Conservation (phyloP, 192 early-diverging fungal species). For the Rhizoclosmatium globosum region DNA sequence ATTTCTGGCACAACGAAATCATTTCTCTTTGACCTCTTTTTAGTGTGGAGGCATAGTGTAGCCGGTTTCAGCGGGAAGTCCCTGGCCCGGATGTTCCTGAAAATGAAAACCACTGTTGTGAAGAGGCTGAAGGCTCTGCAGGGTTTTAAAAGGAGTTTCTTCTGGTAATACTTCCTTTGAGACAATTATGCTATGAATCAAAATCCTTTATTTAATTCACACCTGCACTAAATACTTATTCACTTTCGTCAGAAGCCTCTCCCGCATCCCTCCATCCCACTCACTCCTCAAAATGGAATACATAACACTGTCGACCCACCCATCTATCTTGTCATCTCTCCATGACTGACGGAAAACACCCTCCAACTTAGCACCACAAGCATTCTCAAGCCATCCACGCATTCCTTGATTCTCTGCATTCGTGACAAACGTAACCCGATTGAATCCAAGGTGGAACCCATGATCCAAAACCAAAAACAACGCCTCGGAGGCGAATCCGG, state of each 20-base stretch:
- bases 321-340: background rate
- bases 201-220: no score
- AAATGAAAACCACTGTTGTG: no score
- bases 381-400: conserved; percentile 18
- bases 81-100: no score
- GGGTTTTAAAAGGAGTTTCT: no score
- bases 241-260: conserved; percentile 1
- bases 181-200: no score
- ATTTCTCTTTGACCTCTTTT: no score
- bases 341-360: background rate
- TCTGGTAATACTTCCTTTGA: no score
- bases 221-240: background rate
- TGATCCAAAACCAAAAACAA: conserved; percentile 20
- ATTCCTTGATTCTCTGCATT: conserved; percentile 6
- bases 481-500: conserved; percentile 5
- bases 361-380: conserved; percentile 5
- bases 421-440: conserved; percentile 22
- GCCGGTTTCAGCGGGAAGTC: no score
- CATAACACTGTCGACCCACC: background rate
- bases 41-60: no score
- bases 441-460: conserved; percentile 17
- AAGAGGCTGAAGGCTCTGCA: no score
- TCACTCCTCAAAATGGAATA: conserved; percentile 21
- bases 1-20: no score
- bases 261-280: conserved; percentile 9